phyloP scores from a whole-genome alignment of 371 early-diverging fungal species.

The Apophysomyces elegans region DNA sequence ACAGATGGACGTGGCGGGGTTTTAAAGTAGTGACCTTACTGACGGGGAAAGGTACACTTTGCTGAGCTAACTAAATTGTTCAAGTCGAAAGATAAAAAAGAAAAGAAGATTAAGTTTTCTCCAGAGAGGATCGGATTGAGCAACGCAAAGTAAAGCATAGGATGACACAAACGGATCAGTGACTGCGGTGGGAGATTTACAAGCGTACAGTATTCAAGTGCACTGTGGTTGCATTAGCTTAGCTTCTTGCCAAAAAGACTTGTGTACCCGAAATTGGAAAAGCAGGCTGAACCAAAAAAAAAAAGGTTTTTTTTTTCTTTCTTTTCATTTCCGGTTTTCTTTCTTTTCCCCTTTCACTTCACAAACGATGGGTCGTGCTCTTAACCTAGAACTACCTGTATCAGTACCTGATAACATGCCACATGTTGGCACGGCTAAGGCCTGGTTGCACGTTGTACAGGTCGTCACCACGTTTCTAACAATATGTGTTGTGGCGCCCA shows the following conservation, averaged over 20 bases:
- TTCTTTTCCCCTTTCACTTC: conserved; percentile 9
- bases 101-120: too few species aligned
- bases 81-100: too few species aligned
- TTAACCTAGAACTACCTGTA: conserved; percentile 26
- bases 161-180: conserved; percentile 37
- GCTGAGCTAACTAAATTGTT: too few species aligned
- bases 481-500: conserved; percentile 35
- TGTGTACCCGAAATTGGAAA: conserved; percentile 7
- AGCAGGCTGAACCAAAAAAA: conserved; percentile 5
- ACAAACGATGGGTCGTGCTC: conserved; percentile 14
- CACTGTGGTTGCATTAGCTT: background rate
- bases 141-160: too few species aligned
- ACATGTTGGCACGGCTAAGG: conserved; percentile 30
- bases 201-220: too few species aligned
- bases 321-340: background rate
- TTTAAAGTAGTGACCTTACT: too few species aligned
- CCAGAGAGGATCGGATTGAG: too few species aligned
- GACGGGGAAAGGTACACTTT: too few species aligned
- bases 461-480: conserved; percentile 30
- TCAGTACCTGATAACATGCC: conserved; percentile 34
- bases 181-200: too few species aligned
- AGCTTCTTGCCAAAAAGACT: background rate
- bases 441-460: conserved; percentile 33
- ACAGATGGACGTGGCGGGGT: too few species aligned
- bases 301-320: background rate